Percentiles rank a stretch among this genome's conserved stretches.
Evolutionary conservation across 441 rosid genomes (phyloP).

Genomic region (Rhodomyrtus psidioides): DNA sequence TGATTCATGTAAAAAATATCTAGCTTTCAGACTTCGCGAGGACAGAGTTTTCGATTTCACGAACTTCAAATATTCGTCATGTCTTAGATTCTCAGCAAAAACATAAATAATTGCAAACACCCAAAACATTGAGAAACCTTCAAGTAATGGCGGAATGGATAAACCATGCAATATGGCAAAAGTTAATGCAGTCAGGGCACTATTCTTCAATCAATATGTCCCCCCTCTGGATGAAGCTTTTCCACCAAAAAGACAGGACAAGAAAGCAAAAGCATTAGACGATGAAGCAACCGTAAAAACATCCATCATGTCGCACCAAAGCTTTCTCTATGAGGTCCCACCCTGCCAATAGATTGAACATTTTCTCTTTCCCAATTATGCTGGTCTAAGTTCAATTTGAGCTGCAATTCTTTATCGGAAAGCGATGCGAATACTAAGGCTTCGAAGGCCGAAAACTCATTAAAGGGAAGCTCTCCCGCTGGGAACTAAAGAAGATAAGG

Average conservation of each 20-base stretch:
- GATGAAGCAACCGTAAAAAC: neutral
- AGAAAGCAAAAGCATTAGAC: neutral
- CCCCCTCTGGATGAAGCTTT: neutral
- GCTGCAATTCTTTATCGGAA: neutral
- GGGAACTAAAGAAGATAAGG: neutral
- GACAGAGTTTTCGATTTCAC: neutral
- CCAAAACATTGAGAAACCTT: neutral
- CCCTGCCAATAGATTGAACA: neutral
- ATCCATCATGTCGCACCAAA: neutral
- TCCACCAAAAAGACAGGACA: neutral
- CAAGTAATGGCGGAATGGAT: neutral
- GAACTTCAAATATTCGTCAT: neutral
- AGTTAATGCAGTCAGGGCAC: neutral
- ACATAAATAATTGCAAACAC: neutral
- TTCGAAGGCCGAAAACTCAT: neutral
- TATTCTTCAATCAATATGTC: neutral
- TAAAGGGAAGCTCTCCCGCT: neutral
- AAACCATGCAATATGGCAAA: neutral
- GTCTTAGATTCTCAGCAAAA: neutral
- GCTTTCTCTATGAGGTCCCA: neutral
- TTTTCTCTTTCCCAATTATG: neutral
- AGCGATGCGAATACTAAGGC: neutral
- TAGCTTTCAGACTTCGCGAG: neutral
- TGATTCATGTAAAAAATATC: conserved; percentile 1
- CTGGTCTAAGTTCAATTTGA: neutral